A percentile compares a stretch with the other conserved stretches of the same genome.
Evolutionary conservation across 805 yeast genomes (phyloP).

Genomic region (Blastobotrys peoriensis): DNA sequence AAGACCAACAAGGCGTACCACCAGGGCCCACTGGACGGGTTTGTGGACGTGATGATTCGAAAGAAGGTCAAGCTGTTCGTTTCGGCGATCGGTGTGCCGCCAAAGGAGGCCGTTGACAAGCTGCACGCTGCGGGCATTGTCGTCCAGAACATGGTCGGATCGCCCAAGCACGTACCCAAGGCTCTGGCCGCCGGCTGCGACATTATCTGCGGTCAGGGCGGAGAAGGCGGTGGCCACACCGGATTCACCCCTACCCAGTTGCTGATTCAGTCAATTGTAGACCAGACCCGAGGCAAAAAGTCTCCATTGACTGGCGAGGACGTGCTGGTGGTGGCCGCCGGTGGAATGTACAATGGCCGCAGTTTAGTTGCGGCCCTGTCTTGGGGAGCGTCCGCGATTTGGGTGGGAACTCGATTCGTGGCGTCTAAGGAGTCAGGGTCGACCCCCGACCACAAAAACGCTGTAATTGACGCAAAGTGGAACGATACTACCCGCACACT

Average conservation of each 20-base stretch:
- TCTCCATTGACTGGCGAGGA: conserved; percentile 22
- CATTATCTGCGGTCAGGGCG: conserved; percentile 25
- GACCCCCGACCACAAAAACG: conserved; percentile 20
- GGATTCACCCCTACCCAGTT: conserved; percentile 21
- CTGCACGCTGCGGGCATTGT: conserved; percentile 22
- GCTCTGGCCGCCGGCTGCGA: conserved; percentile 24
- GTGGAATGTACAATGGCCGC: conserved; percentile 23
- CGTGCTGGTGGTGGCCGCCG: conserved; percentile 25
- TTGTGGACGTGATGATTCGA: conserved; percentile 21
- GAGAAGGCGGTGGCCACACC: conserved; percentile 27
- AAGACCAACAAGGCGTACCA: conserved; percentile 25
- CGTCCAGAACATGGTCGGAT: conserved; percentile 26
- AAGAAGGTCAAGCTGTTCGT: conserved; percentile 21
- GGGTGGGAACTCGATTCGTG: conserved; percentile 27
- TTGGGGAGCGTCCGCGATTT: conserved; percentile 23
- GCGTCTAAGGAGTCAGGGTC: conserved; percentile 26
- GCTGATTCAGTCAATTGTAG: conserved; percentile 25
- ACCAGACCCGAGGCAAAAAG: conserved; percentile 18
- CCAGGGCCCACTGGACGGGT: conserved; percentile 20
- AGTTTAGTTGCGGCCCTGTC: conserved; percentile 23
- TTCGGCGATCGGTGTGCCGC: conserved; percentile 25
- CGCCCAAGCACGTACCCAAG: conserved; percentile 21
- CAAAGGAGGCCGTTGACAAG: conserved; percentile 20
- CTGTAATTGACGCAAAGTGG: conserved; percentile 16
- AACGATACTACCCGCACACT: conserved; percentile 22